These are phyloP conservation scores for Saturnispora dispora DNA, from an alignment of 805 yeast species.

Conservation along the genomic window DNA sequence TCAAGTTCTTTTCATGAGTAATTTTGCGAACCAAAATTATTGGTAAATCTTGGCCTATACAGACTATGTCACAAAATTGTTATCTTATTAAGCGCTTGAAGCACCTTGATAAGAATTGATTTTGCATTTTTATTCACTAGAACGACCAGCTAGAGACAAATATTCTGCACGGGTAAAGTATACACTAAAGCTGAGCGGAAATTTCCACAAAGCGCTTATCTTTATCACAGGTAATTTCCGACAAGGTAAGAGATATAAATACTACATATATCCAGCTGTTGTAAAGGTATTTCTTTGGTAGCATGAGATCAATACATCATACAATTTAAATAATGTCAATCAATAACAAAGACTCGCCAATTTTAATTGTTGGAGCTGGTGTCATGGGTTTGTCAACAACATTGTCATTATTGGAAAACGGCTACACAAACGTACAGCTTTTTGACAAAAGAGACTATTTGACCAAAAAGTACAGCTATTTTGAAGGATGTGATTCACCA, in stretches of 20 bases:
- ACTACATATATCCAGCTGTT: neutral
- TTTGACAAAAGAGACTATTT: slow-evolving; percentile 15
- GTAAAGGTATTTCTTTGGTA: neutral
- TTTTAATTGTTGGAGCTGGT: slow-evolving; percentile 39
- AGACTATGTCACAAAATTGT: too few species aligned
- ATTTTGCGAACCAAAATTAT: too few species aligned
- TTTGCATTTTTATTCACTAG: neutral
- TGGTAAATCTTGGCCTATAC: too few species aligned
- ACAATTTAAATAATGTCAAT: neutral
- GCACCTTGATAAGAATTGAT: neutral
- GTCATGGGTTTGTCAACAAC: slow-evolving; percentile 46
- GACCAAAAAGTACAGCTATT: slow-evolving; percentile 12
- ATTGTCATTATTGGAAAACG: slow-evolving; percentile 12
- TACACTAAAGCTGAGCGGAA: neutral
- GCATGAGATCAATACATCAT: too few species aligned
- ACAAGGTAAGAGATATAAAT: neutral
- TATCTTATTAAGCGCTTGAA: too few species aligned
- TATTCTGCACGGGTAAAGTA: neutral
- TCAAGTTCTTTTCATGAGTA: neutral
- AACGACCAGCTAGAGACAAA: neutral
- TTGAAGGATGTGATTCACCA: slow-evolving; percentile 17
- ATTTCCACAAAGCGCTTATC: neutral
- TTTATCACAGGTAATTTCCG: neutral
- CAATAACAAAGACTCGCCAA: slow-evolving; percentile 9
- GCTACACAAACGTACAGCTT: slow-evolving; percentile 14